Percentiles rank a stretch among this genome's conserved stretches.
phyloP scores from a whole-genome alignment of 1,284 basidiomycete genomes.

The Fomitopsis palustris region DNA sequence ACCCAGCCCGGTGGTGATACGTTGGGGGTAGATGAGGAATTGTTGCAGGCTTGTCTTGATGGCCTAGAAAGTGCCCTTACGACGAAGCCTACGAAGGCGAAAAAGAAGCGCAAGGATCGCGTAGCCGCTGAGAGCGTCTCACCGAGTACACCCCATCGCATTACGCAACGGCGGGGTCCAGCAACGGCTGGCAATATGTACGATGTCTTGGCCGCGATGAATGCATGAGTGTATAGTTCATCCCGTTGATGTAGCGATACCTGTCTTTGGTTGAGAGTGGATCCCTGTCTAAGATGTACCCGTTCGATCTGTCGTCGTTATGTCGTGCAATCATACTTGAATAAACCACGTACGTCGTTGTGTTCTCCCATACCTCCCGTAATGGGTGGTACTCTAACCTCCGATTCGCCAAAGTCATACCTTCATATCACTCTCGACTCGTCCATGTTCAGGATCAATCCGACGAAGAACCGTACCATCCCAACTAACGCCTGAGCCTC shows the following conservation, averaged over 20 bases:
- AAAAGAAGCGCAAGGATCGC: slow-evolving; percentile 31
- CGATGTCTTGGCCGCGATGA: slow-evolving; percentile 29
- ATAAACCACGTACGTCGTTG: too few species aligned
- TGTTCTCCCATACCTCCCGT: too few species aligned
- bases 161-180: background rate
- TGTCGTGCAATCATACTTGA: too few species aligned
- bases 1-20: slow-evolving; percentile 16
- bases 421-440: slow-evolving; percentile 23
- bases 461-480: slow-evolving; percentile 42
- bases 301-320: too few species aligned
- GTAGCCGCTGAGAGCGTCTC: slow-evolving; percentile 20
- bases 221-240: slow-evolving; percentile 6
- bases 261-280: background rate
- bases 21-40: slow-evolving; percentile 20
- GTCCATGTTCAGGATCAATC: slow-evolving; percentile 45
- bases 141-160: background rate
- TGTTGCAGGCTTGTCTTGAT: slow-evolving; percentile 47
- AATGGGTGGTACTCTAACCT: too few species aligned
- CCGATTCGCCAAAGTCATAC: slow-evolving; percentile 31
- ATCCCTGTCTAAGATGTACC: too few species aligned
- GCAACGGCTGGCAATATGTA: slow-evolving; percentile 17
- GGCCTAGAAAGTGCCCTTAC: slow-evolving; percentile 43
- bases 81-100: slow-evolving; percentile 37
- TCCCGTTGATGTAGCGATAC: background rate
- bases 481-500: slow-evolving; percentile 35